phyloP scores from a whole-genome alignment of 2,329 filamentous ascomycete species.

The Massarina eburnea region DNA sequence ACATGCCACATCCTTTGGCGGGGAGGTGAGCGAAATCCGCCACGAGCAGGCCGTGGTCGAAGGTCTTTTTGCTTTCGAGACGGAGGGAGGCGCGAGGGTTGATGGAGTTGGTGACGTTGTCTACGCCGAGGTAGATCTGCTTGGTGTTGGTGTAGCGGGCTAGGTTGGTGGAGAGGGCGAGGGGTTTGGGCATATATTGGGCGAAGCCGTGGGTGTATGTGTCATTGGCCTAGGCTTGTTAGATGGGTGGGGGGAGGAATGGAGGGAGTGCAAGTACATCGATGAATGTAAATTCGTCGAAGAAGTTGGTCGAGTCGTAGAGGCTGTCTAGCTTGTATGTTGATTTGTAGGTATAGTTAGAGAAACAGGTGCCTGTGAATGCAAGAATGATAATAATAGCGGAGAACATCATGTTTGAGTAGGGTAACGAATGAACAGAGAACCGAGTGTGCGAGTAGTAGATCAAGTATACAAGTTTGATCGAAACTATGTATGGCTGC shows the following conservation, averaged over 20 bases:
- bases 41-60: conserved; percentile 28
- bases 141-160: conserved; percentile 14
- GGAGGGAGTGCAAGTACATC: conserved; percentile 1
- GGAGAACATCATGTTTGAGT: no score
- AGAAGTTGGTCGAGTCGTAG: conserved; percentile 23
- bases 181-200: conserved; percentile 20
- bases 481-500: no score
- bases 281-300: conserved; percentile 19
- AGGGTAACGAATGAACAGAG: no score
- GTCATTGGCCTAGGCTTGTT: conserved; percentile 2
- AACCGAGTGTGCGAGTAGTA: no score
- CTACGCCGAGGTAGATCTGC: conserved; percentile 28
- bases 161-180: conserved; percentile 18
- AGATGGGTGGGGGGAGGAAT: not conserved
- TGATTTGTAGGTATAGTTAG: not conserved
- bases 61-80: conserved; percentile 21
- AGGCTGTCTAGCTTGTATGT: conserved; percentile 17
- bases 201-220: conserved; percentile 21
- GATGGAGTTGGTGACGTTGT: conserved; percentile 15
- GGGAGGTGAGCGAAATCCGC: conserved; percentile 34
- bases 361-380: not conserved
- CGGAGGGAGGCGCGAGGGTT: conserved; percentile 26
- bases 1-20: conserved; percentile 28
- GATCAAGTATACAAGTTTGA: no score
- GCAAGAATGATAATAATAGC: no score